Percentiles rank a stretch among this genome's conserved stretches.
Evolutionary conservation across 2,329 filamentous ascomycete genomes (phyloP).

Genomic region (Cercospora sp.): DNA sequence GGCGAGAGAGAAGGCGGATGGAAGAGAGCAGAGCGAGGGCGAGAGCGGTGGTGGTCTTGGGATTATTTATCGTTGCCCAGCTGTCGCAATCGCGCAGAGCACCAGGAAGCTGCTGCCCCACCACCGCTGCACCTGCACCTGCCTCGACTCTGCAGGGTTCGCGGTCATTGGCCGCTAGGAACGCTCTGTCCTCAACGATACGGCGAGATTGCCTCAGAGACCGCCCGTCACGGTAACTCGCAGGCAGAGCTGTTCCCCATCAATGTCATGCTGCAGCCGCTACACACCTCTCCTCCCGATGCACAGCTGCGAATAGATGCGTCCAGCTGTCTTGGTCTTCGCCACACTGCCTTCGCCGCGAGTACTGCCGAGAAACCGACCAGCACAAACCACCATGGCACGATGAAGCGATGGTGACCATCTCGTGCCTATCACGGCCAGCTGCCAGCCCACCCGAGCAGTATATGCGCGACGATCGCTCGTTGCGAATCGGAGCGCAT

Average conservation of each 20-base stretch:
- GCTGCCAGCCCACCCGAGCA: background rate
- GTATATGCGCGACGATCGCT: slow-evolving; percentile 5
- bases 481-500: slow-evolving; percentile 4
- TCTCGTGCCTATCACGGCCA: slow-evolving; percentile 3
- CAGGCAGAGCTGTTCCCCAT: background rate
- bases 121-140: slow-evolving; percentile 2
- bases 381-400: background rate
- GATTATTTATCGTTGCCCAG: slow-evolving; percentile 1
- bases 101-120: slow-evolving; percentile 3
- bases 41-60: background rate
- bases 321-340: background rate
- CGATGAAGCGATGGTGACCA: background rate
- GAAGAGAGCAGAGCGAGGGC: background rate
- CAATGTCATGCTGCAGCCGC: background rate
- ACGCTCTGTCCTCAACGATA: slow-evolving; percentile 7
- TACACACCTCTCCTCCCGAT: background rate
- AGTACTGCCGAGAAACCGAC: background rate
- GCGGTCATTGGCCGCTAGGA: slow-evolving; percentile 5
- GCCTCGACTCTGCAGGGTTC: slow-evolving; percentile 3
- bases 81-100: slow-evolving; percentile 3
- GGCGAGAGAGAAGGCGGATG: background rate
- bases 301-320: background rate
- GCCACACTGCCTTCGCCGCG: background rate
- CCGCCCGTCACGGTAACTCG: background rate
- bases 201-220: background rate